These are phyloP conservation scores for Mortierella sp. DNA, from an alignment of 371 early-diverging fungal genomes.

Conservation along the genomic window DNA sequence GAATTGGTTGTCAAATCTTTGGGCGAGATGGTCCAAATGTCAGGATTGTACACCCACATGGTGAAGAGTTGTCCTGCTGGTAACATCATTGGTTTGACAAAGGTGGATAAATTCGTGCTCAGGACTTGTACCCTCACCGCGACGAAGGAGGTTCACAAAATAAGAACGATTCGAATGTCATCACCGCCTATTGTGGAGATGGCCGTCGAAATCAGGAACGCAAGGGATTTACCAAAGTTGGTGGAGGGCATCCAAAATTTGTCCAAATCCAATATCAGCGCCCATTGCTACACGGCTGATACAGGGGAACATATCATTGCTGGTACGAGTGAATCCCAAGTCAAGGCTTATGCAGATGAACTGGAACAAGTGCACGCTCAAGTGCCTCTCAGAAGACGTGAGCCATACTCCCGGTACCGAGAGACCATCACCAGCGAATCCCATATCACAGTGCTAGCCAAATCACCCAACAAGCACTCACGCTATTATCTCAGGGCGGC, in stretches of 20 bases:
- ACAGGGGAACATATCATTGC: constrained; percentile 99
- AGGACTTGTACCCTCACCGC: constrained; percentile 99
- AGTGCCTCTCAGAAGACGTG: constrained; percentile 93
- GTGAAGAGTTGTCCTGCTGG: constrained; percentile 99
- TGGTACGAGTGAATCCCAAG: constrained; percentile 99
- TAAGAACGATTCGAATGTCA: constrained; percentile 99
- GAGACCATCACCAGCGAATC: constrained; percentile 95
- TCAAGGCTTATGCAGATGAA: constrained; percentile 99
- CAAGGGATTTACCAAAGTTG: constrained; percentile 98
- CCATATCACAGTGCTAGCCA: constrained; percentile 87
- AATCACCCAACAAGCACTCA: constrained; percentile 99
- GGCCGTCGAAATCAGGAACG: constrained; percentile 96
- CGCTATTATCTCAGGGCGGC: constrained; percentile 99
- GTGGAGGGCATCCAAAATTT: constrained; percentile 99
- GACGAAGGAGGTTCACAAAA: constrained; percentile 92
- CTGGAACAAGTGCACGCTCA: constrained; percentile 99
- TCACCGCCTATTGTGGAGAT: constrained; percentile 99
- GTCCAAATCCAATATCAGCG: constrained; percentile 99
- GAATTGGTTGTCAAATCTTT: constrained; percentile 97
- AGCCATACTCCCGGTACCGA: constrained; percentile 98
- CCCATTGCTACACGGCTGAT: constrained; percentile 92
- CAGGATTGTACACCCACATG: constrained; percentile 98
- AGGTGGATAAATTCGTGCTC: constrained; percentile 99
- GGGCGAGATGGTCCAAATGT: constrained; percentile 99
- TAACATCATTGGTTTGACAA: constrained; percentile 99